Base-by-base conservation (phyloP, 2,329 filamentous ascomycete genomes). In the Colletotrichum sublineola region DNA sequence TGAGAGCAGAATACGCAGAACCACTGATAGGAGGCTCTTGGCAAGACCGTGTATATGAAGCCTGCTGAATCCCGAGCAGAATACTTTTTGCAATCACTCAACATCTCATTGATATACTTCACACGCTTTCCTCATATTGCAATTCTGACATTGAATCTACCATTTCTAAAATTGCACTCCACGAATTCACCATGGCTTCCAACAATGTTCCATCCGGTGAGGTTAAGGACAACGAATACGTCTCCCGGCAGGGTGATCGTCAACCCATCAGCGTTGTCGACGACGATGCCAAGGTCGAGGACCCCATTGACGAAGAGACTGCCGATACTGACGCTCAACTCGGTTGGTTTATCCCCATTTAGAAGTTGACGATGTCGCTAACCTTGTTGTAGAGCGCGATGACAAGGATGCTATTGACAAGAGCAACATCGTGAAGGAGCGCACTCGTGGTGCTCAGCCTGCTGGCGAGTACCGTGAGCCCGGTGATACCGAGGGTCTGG, bases 371-470 rank as follows among this genome's bases (percentile, higher is more conserved):
- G 3, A 14, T 1, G 5, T 18, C 24, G 7, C 40, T 46, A 1
- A 46, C 11, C 7, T 2, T 1, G 1, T 1, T 6, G 0, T 40
- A 83, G 82, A 71, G 6, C 78, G 77, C 4, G 81, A 83, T 40
- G 81, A 84, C 2, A 78, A 71, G 31, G 81, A 83, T 1, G 82
- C 81, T 2, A 83, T 84, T 48, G 80, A 83, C 46, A 65, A 78
- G 46, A 75, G 74, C 31, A 83, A 83, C 60, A 82, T 83, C n/a
- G 70, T 84, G 6, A 74, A 76, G 4, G 77, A 79, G 29, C 78
- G 80, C 4, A 83, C 81, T 1, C 80, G 81, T 18, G 76, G 77
- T 18, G 80, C 81, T 5, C 72, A 78, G 52, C 75, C 76, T 1
- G 40, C 36, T 12, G 75, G 77, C 0, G 74, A 71, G 0, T 84